Evolutionary conservation across 768 basidiomycete species (phyloP), one percentile per base, ranked within the genome.

Genomic region (Suillus subalutaceus): DNA sequence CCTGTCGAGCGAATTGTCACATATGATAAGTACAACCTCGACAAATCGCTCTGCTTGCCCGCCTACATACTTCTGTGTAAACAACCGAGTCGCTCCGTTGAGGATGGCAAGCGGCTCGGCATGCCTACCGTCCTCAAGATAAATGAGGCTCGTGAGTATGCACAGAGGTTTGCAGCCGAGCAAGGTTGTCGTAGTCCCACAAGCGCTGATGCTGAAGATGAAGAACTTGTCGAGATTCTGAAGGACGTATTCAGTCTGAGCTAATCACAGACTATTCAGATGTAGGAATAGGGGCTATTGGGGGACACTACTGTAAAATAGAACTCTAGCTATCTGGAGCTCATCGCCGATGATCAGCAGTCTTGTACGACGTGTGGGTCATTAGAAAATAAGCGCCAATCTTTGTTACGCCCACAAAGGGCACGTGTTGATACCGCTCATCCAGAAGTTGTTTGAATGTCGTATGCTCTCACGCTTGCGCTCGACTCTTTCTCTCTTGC

Each of bases 41-140:
- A 87, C 65, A 72, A 75, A 15, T 75, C 78, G 10, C 75, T 87
- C 15, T 79, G 90, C 23, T 73, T 88, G 4, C 82, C 83, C 0
- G 78, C 84, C 0, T 92, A 90, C 63, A 79, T 81, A 18, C 72
- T 78, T 0, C 79, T 92, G 0, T 86, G 86, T 55, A 77, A 78
- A 15, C 85, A 88, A 7, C 77, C 81, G 0, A 81, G 80, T 0
- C 80, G 89, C n/a, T 80, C 79, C 0, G 74, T 84, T 1, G 81
- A 80, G 7, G 92, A 92, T 65, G 88, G 85, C 46, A 72, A 77
- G 3, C 77, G 78, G 41, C 78, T 93, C n/a, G 87, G 88, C 50
- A 73, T 87, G 71, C 84, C 88, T 43, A 87, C 86, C 0, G 79
- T 86, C 0, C 73, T 90, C 1, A 80, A 73, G 43, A 78, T 91